These are phyloP conservation scores for Aureobasidium sp. DNA, from an alignment of 2,329 filamentous ascomycete genomes.

Conservation along the genomic window DNA sequence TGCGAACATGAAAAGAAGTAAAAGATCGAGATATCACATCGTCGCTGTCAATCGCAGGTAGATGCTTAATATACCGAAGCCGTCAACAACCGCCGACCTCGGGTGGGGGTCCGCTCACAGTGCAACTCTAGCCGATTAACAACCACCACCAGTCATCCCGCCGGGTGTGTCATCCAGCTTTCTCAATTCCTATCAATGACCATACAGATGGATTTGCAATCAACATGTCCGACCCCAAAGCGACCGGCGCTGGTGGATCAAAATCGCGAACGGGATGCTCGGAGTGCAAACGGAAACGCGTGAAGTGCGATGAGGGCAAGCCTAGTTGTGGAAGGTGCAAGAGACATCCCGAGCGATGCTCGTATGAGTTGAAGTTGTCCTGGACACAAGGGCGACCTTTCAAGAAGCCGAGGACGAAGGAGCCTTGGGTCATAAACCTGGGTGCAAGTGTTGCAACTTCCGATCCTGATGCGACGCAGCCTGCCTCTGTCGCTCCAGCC, in stretches of 20 bases:
- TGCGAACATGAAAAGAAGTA: not conserved
- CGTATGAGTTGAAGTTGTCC: conserved; percentile 11
- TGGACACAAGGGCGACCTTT: conserved; percentile 7
- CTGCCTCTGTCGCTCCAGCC: not conserved
- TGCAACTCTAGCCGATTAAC: conserved; percentile 4
- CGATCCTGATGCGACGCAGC: not conserved
- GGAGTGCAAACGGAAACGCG: conserved; percentile 21
- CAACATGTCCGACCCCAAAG: conserved; percentile 4
- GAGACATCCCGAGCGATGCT: conserved; percentile 14
- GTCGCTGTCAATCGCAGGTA: not conserved
- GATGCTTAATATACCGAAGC: not conserved
- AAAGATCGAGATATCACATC: not conserved
- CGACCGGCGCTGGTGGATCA: not conserved
- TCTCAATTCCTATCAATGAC: not conserved
- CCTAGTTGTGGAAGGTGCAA: conserved; percentile 17
- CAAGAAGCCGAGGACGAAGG: conserved; percentile 8
- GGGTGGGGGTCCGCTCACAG: not conserved
- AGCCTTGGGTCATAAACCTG: not conserved
- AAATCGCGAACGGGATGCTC: conserved; percentile 20
- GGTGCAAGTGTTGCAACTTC: not conserved
- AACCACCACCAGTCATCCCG: conserved; percentile 4
- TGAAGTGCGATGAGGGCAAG: conserved; percentile 22
- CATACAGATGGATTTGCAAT: not conserved
- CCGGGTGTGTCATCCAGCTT: conserved; percentile 2
- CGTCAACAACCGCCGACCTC: not conserved